These are phyloP conservation scores for Neofusicoccum kwambonambiense DNA, from an alignment of 2,329 filamentous ascomycete genomes.

Conservation along the genomic window DNA sequence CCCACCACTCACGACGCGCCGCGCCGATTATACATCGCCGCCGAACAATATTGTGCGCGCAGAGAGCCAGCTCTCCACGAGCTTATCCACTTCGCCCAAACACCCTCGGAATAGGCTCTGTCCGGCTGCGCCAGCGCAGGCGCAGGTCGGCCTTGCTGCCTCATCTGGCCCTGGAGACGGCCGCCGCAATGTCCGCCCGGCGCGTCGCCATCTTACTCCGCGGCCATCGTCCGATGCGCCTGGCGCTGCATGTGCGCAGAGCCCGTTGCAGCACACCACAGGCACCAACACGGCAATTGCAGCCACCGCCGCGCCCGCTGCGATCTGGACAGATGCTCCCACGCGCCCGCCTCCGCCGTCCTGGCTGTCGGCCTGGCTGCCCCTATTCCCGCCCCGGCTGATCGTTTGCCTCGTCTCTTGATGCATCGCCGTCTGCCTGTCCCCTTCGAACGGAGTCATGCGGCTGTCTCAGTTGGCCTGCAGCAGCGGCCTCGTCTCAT, in stretches of 20 bases:
- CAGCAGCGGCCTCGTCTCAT: conserved; percentile 1
- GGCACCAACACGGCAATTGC: background rate
- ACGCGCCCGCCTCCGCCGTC: background rate
- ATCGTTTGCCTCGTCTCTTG: conserved; percentile 1
- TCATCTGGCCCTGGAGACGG: background rate
- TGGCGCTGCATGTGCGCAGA: background rate
- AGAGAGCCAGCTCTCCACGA: background rate
- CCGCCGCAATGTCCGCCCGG: conserved; percentile 1
- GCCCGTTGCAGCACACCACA: background rate
- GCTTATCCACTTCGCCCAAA: conserved; percentile 8
- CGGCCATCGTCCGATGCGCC: background rate
- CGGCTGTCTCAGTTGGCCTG: conserved; percentile 1
- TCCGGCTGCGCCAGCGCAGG: background rate
- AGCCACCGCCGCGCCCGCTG: background rate
- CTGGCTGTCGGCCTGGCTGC: background rate
- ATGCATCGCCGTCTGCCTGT: background rate
- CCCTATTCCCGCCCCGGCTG: background rate
- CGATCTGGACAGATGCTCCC: no score
- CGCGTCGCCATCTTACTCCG: background rate
- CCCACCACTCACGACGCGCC: background rate
- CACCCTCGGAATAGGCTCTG: conserved; percentile 1
- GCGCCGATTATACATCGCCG: background rate
- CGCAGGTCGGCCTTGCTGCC: conserved; percentile 6
- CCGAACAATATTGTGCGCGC: background rate
- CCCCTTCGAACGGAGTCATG: background rate